Base-by-base conservation (phyloP, 1,284 basidiomycete genomes). In the Rhodotorula sp. region DNA sequence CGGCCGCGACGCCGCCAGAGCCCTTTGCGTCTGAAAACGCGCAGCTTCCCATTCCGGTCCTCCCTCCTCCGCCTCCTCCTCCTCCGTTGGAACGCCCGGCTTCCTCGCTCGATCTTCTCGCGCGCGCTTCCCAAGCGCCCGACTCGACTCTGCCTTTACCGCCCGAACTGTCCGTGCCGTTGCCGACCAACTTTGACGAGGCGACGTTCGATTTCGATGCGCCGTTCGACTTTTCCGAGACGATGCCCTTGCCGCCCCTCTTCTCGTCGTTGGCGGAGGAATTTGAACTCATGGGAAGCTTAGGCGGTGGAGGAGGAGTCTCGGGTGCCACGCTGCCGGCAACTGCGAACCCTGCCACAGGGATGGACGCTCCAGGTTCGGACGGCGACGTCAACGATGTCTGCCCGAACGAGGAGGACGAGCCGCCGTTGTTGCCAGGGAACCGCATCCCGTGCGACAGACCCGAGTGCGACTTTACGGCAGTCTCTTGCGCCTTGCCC, bases 391-490 rank as follows among this genome's bases (percentile, higher is more conserved):
- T 34, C 12, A 58, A 47, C 34, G 65, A 69, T 47, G 20, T 47
- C n/a, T 63, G 69, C 57, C 65, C 60, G 8, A 62, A 58, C 46
- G 69, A 68, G 3, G 71, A 71, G 46, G 74, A 70, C 26, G 70
- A 70, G 18, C 64, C 66, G 3, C 54, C 69, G 1, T 54, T 67
- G 3, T 58, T 71, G 14, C 64, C 66, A 18, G 21, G 34, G 18
- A 69, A 67, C 14, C 54, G 67, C 15, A 64, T 77, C 31, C 73
- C 74, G 16, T 77, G 76, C 65, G 70, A 74, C 59, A 76, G 73
- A 65, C 74, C 76, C 21, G 68, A 76, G 46, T 77, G 74, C 61
- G 74, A 77, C 59, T 77, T 76, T 31, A 62, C 57, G 3, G 39
- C 61, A 21, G 58, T 67, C 7, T 57, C 49, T 7, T 77, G 76